phyloP scores from a whole-genome alignment of 106 monocot genomes.

The Dactylorhiza incarnata region DNA sequence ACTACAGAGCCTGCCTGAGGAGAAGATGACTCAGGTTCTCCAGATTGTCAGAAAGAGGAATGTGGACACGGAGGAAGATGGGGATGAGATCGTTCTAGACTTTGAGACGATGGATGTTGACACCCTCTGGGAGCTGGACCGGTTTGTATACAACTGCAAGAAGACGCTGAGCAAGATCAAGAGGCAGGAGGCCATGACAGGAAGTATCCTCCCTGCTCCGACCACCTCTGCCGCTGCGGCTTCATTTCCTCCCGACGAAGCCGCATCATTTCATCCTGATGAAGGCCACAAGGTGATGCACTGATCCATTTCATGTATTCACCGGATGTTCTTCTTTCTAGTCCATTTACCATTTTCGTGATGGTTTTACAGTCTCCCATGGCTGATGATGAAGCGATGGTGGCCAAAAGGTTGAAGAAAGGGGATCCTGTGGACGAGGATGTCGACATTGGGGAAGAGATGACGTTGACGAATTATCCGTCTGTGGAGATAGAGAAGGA shows the following conservation, averaged over 20 bases:
- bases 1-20: slow-evolving; percentile 59
- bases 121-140: slow-evolving; percentile 88
- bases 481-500: slow-evolving; percentile 81
- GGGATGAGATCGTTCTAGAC: slow-evolving; percentile 81
- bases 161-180: slow-evolving; percentile 59
- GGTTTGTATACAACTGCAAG: slow-evolving; percentile 61
- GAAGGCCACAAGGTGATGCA: slow-evolving; percentile 13
- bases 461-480: slow-evolving; percentile 63
- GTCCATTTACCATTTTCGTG: background rate
- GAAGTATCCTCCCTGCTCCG: background rate
- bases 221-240: background rate
- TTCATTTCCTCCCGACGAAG: slow-evolving; percentile 3
- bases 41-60: slow-evolving; percentile 69
- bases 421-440: slow-evolving; percentile 61
- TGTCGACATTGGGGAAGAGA: slow-evolving; percentile 84
- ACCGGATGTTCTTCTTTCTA: background rate
- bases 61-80: slow-evolving; percentile 26
- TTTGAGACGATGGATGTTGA: slow-evolving; percentile 72
- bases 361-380: slow-evolving; percentile 5
- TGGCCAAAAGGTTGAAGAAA: slow-evolving; percentile 27
- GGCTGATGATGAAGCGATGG: slow-evolving; percentile 5
- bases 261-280: slow-evolving; percentile 1
- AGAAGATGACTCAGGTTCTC: slow-evolving; percentile 68
- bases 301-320: background rate
- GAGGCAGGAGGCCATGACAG: slow-evolving; percentile 31